A percentile compares a stretch with the other conserved stretches of the same genome.
Conservation (phyloP, 257 asterid genomes). For the Gentiana macrophylla region DNA sequence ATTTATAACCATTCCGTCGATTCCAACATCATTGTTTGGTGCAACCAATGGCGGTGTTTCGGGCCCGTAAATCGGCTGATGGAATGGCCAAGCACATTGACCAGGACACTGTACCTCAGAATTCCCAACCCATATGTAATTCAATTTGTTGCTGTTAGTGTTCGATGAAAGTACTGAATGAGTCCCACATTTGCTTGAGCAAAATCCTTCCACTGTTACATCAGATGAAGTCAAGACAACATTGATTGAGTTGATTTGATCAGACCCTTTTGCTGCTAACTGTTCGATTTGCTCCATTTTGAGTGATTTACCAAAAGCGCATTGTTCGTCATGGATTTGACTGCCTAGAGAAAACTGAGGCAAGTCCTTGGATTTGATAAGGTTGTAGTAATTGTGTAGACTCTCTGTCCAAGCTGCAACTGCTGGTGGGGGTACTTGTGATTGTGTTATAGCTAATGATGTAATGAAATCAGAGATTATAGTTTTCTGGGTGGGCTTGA, state of each 20-base stretch:
- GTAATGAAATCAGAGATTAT: constrained; percentile 27
- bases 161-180: constrained; percentile 11
- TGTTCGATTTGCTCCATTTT: constrained; percentile 8
- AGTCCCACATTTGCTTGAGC: constrained; percentile 21
- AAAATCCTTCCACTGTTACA: constrained; percentile 20
- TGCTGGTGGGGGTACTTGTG: constrained; percentile 9
- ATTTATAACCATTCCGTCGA: constrained; percentile 27
- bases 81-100: constrained; percentile 32
- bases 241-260: constrained; percentile 5
- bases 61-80: constrained; percentile 23
- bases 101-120: constrained; percentile 32
- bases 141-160: neutral
- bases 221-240: constrained; percentile 20
- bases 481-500: constrained; percentile 23
- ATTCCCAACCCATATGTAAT: constrained; percentile 25
- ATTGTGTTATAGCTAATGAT: constrained; percentile 10
- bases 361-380: constrained; percentile 1
- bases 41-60: constrained; percentile 23
- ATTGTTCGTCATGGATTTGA: constrained; percentile 11
- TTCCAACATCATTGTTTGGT: constrained; percentile 25
- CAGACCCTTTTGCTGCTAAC: constrained; percentile 9
- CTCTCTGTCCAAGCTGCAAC: constrained; percentile 19
- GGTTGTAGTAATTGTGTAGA: constrained; percentile 10
- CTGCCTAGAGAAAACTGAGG: neutral
- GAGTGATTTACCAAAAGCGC: constrained; percentile 17